Evolutionary conservation across 2,329 filamentous ascomycete species (phyloP).

Genomic region (Rosellinia necatrix): DNA sequence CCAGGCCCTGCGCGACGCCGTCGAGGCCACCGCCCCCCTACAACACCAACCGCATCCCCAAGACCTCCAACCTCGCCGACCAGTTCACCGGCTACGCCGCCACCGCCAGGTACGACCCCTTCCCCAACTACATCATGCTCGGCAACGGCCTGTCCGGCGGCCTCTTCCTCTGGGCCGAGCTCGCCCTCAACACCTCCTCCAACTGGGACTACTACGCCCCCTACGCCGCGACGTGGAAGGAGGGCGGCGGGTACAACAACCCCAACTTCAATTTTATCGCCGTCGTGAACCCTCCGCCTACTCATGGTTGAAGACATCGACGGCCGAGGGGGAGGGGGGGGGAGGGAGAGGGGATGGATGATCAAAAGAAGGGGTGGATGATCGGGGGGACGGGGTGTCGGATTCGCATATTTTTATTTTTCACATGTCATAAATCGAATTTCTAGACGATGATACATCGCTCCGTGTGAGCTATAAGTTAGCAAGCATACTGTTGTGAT

Average conservation of each 20-base stretch:
- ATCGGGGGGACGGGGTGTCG: too few relatives aligned
- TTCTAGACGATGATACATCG: too few relatives aligned
- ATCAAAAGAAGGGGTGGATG: too few relatives aligned
- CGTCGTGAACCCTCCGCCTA: constrained; percentile 34
- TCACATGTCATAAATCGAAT: too few relatives aligned
- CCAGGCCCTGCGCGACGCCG: constrained; percentile 42
- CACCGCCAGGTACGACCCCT: constrained; percentile 48
- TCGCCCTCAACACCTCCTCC: constrained; percentile 37
- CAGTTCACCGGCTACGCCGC: constrained; percentile 41
- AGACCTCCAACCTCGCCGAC: constrained; percentile 38
- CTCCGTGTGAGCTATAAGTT: too few relatives aligned
- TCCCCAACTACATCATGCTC: constrained; percentile 52
- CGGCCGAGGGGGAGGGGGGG: too few relatives aligned
- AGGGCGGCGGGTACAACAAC: constrained; percentile 39
- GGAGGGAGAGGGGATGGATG: too few relatives aligned
- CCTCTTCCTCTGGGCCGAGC: constrained; percentile 40
- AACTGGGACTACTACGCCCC: constrained; percentile 40
- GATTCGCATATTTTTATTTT: too few relatives aligned
- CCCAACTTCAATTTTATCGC: constrained; percentile 37
- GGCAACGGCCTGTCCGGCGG: constrained; percentile 31
- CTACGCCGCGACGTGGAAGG: constrained; percentile 38
- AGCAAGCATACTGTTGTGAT: too few relatives aligned
- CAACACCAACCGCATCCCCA: constrained; percentile 42
- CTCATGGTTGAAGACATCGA: constrained; percentile 34
- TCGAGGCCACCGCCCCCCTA: constrained; percentile 47